Evolutionary conservation across 192 early-diverging fungal genomes (phyloP).

Genomic region (Entomortierella chlamydospora): DNA sequence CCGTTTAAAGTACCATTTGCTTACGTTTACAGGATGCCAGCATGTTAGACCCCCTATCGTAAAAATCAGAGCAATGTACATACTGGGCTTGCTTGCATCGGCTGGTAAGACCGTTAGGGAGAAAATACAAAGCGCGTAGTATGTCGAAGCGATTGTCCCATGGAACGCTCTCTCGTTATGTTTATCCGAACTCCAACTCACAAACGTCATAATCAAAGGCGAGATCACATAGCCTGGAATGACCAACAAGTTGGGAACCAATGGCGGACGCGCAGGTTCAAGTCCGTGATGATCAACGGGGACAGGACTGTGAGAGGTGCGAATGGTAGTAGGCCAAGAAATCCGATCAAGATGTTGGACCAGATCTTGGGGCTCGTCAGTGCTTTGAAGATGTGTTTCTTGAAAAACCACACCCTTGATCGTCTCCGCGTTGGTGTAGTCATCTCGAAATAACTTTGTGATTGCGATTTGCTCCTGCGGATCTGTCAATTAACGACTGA

Average conservation of each 20-base stretch:
- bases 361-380: slow-evolving; percentile 46
- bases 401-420: slow-evolving; percentile 41
- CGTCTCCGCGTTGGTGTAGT: slow-evolving; percentile 64
- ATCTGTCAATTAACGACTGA: slow-evolving; percentile 59
- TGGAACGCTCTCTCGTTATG: slow-evolving; percentile 49
- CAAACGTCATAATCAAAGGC: slow-evolving; percentile 36
- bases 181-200: slow-evolving; percentile 51
- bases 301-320: slow-evolving; percentile 36
- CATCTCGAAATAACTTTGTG: slow-evolving; percentile 71
- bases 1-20: background rate
- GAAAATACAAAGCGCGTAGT: slow-evolving; percentile 41
- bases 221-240: slow-evolving; percentile 55
- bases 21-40: slow-evolving; percentile 54
- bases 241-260: slow-evolving; percentile 55
- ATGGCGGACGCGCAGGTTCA: slow-evolving; percentile 43
- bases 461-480: slow-evolving; percentile 66
- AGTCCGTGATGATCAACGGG: slow-evolving; percentile 56
- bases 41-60: slow-evolving; percentile 48
- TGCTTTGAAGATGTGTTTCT: slow-evolving; percentile 28
- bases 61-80: slow-evolving; percentile 54
- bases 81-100: slow-evolving; percentile 41
- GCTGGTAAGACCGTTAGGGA: slow-evolving; percentile 52
- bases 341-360: slow-evolving; percentile 56
- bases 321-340: slow-evolving; percentile 51
- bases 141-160: slow-evolving; percentile 44